Conservation (phyloP, 805 yeast species). For the Candida oleophila region DNA sequence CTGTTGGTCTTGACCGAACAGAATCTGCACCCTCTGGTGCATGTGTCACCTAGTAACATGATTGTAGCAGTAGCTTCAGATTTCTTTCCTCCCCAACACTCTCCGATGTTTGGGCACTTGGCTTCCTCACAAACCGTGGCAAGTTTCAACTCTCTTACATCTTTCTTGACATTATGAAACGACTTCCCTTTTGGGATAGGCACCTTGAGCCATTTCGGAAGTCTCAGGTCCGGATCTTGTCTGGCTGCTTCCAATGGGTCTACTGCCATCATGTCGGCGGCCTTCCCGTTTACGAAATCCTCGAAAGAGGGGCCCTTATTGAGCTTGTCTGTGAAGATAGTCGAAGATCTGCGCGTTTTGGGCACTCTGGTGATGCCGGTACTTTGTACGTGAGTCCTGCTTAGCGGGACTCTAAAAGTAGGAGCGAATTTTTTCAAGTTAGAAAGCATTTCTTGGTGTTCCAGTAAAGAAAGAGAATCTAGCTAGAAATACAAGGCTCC, state of each 20-base stretch:
- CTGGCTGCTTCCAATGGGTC: slow-evolving; percentile 82
- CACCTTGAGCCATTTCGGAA: slow-evolving; percentile 93
- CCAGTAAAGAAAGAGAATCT: neutral
- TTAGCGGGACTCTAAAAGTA: neutral
- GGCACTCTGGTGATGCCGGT: slow-evolving; percentile 7
- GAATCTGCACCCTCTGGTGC: slow-evolving; percentile 98
- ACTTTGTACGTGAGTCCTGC: neutral
- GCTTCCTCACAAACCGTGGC: slow-evolving; percentile 99
- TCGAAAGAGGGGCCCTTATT: slow-evolving; percentile 91
- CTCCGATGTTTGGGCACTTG: slow-evolving; percentile 98
- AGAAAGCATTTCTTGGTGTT: neutral
- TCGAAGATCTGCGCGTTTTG: slow-evolving; percentile 47
- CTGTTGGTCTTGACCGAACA: slow-evolving; percentile 95
- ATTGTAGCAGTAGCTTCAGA: slow-evolving; percentile 96
- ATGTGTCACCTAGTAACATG: slow-evolving; percentile 97
- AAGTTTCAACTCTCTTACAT: slow-evolving; percentile 81
- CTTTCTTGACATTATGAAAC: slow-evolving; percentile 76
- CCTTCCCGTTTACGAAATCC: slow-evolving; percentile 83
- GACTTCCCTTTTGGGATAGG: slow-evolving; percentile 95
- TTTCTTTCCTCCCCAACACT: slow-evolving; percentile 98
- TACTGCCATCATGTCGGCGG: slow-evolving; percentile 54
- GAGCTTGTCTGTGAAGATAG: slow-evolving; percentile 65
- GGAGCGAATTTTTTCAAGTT: neutral
- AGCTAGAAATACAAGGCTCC: too few species aligned
- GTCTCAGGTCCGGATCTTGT: slow-evolving; percentile 63